A percentile compares a stretch with the other conserved stretches of the same genome.
Evolutionary conservation across 140 eudicot species (phyloP).

Genomic region (Stevia rebaudiana): DNA sequence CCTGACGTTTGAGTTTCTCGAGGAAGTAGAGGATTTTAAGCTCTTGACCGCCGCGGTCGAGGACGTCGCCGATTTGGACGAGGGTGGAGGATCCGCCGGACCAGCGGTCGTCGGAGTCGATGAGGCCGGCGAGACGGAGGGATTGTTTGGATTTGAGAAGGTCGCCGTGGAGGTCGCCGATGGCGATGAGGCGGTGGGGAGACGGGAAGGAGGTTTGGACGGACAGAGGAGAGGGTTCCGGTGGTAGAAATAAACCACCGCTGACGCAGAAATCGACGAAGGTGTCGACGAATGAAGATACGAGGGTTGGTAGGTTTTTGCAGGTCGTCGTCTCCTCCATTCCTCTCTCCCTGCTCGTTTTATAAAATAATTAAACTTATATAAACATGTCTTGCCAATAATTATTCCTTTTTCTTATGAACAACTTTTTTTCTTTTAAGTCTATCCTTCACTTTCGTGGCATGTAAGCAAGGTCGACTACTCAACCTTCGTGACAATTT

Average conservation of each 20-base stretch:
- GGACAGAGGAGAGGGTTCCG: neutral
- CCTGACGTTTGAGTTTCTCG: conserved; percentile 58
- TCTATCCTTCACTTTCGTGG: too few relatives aligned
- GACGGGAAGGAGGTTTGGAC: conserved; percentile 37
- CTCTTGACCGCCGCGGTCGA: conserved; percentile 76
- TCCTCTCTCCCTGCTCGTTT: neutral
- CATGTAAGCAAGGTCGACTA: too few relatives aligned
- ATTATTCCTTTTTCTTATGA: too few relatives aligned
- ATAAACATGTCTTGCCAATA: too few relatives aligned
- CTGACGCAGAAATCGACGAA: conserved; percentile 72
- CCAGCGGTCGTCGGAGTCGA: conserved; percentile 57
- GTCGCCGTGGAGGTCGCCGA: conserved; percentile 92
- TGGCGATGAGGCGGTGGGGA: conserved; percentile 58
- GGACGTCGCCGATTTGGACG: conserved; percentile 79
- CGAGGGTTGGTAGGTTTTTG: conserved; percentile 39
- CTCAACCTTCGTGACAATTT: too few relatives aligned
- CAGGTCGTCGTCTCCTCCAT: conserved; percentile 19
- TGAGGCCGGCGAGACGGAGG: conserved; percentile 57
- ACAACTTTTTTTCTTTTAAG: too few relatives aligned
- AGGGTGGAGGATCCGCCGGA: conserved; percentile 67
- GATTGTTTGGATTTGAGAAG: conserved; percentile 56
- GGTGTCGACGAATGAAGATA: conserved; percentile 76
- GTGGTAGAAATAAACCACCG: conserved; percentile 45
- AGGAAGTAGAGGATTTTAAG: conserved; percentile 29
- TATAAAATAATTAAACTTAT: too few relatives aligned